Conservation (phyloP, 2,329 filamentous ascomycete genomes). For the Penicillium sp. region DNA sequence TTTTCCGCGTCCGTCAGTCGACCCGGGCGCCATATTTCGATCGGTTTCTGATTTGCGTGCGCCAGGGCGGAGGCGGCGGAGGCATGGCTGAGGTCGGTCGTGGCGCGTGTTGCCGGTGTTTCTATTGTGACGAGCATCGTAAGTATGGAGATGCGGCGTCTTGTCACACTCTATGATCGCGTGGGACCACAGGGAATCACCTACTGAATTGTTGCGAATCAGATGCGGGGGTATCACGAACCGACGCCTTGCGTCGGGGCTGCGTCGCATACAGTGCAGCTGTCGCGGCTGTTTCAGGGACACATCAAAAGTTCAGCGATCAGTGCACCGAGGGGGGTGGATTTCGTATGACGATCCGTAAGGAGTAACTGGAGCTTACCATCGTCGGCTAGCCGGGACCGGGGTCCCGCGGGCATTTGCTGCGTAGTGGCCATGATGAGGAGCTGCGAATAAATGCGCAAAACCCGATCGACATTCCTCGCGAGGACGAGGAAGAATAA, state of each 20-base stretch:
- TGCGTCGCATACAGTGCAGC: slow-evolving; percentile 61
- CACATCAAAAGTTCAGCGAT: slow-evolving; percentile 13
- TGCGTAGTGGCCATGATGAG: slow-evolving; percentile 32
- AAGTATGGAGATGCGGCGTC: background rate
- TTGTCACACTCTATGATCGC: background rate
- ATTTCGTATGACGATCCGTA: slow-evolving; percentile 10
- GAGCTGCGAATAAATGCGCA: slow-evolving; percentile 9
- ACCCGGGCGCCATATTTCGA: slow-evolving; percentile 68
- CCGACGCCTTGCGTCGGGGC: slow-evolving; percentile 36
- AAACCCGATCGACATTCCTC: slow-evolving; percentile 10
- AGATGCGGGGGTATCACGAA: slow-evolving; percentile 22
- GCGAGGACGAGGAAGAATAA: background rate
- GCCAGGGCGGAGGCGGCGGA: slow-evolving; percentile 77
- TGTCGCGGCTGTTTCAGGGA: slow-evolving; percentile 53
- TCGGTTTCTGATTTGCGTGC: slow-evolving; percentile 65
- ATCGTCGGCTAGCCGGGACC: slow-evolving; percentile 37
- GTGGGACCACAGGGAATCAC: slow-evolving; percentile 2
- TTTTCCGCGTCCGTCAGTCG: slow-evolving; percentile 61
- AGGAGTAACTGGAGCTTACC: slow-evolving; percentile 25
- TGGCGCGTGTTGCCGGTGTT: slow-evolving; percentile 52
- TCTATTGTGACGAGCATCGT: slow-evolving; percentile 19
- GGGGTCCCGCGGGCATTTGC: slow-evolving; percentile 30
- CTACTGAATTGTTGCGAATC: slow-evolving; percentile 28
- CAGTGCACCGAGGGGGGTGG: background rate
- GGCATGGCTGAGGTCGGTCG: slow-evolving; percentile 56